phyloP scores from a whole-genome alignment of 1,139 yeast genomes.

The Hansenula sp. region DNA sequence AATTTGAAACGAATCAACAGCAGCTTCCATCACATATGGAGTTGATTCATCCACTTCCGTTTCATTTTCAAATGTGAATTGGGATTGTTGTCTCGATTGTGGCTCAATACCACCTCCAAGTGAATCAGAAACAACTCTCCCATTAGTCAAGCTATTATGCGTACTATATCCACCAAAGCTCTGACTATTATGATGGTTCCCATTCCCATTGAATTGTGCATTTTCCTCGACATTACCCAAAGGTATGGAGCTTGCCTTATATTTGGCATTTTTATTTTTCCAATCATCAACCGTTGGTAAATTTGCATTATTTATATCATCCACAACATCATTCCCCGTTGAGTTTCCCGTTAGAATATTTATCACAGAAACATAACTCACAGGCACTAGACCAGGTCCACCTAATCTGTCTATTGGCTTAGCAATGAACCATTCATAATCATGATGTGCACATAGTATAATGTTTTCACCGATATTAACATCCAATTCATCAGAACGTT shows the following conservation, averaged over 20 bases:
- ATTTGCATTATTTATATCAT: conserved; percentile 56
- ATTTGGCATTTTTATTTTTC: conserved; percentile 88
- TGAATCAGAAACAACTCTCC: neutral
- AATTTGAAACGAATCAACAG: conserved; percentile 77
- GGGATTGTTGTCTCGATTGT: conserved; percentile 2
- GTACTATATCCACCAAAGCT: too few species aligned
- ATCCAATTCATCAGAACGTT: conserved; percentile 82
- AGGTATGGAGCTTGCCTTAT: conserved; percentile 87
- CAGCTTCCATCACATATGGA: conserved; percentile 48
- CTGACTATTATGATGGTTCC: conserved; percentile 3
- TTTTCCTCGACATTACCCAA: conserved; percentile 38
- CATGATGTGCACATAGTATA: conserved; percentile 93
- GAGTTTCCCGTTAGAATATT: conserved; percentile 66
- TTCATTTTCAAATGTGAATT: conserved; percentile 6
- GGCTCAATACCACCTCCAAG: neutral
- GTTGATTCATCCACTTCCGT: conserved; percentile 16
- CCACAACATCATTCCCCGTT: conserved; percentile 41
- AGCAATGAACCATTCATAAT: conserved; percentile 96
- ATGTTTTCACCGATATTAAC: conserved; percentile 84
- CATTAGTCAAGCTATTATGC: neutral
- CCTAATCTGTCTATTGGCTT: conserved; percentile 94
- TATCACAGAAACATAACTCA: conserved; percentile 79
- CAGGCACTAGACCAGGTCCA: conserved; percentile 96
- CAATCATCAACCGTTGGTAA: conserved; percentile 94
- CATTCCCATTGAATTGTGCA: neutral